Conservation (phyloP, 2,329 filamentous ascomycete genomes). For the Aspergillus niger region DNA sequence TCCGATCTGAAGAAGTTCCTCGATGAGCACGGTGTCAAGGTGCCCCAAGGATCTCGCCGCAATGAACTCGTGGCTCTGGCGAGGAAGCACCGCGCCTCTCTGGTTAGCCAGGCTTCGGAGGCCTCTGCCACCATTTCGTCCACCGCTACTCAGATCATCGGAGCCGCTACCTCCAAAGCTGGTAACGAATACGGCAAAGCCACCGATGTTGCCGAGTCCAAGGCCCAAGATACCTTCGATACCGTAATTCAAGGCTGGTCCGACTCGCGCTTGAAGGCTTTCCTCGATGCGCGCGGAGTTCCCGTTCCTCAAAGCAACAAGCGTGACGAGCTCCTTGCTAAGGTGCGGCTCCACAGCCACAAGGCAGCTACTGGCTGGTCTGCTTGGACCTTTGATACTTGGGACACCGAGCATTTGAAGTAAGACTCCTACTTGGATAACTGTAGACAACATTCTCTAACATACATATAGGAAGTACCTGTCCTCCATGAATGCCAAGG, state of each 20-base stretch:
- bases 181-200: conserved; percentile 76
- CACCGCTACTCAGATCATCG: conserved; percentile 53
- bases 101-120: conserved; percentile 52
- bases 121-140: conserved; percentile 53
- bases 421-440: conserved; percentile 30
- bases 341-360: conserved; percentile 72
- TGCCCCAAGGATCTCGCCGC: conserved; percentile 86
- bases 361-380: conserved; percentile 68
- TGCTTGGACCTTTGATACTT: conserved; percentile 79
- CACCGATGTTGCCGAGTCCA: conserved; percentile 66
- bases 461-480: conserved; percentile 49
- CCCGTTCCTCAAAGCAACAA: conserved; percentile 72
- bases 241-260: conserved; percentile 66
- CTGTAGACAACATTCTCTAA: conserved; percentile 4
- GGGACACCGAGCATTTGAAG: conserved; percentile 70
- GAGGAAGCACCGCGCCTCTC: conserved; percentile 78
- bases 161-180: conserved; percentile 73
- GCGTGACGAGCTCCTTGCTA: conserved; percentile 70
- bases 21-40: conserved; percentile 85
- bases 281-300: conserved; percentile 73
- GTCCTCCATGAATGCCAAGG: conserved; percentile 53
- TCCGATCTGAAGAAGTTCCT: conserved; percentile 87
- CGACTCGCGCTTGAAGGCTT: conserved; percentile 74
- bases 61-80: conserved; percentile 89
- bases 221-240: conserved; percentile 68